These are phyloP conservation scores for Venturia carpophila DNA, from an alignment of 2,329 filamentous ascomycete species.

Conservation along the genomic window DNA sequence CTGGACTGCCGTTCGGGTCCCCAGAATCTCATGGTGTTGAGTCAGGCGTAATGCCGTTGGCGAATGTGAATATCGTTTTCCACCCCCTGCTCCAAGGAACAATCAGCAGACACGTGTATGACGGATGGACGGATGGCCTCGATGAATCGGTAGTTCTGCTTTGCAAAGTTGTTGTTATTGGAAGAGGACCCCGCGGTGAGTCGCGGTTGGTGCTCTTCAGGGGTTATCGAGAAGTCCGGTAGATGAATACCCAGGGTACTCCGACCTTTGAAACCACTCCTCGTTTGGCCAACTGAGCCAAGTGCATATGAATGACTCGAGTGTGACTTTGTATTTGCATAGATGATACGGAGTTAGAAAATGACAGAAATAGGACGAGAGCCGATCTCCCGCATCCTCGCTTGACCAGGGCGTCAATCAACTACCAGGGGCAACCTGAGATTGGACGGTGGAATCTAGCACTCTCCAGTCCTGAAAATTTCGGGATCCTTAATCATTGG, in stretches of 20 bases:
- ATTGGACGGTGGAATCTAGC: too few relatives aligned
- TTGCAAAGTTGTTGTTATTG: background rate
- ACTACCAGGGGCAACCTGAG: too few relatives aligned
- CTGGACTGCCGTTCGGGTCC: background rate
- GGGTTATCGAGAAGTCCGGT: background rate
- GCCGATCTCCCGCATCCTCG: background rate
- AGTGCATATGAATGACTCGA: slow-evolving; percentile 1
- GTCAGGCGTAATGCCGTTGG: background rate
- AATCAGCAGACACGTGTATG: background rate
- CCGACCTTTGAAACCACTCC: background rate
- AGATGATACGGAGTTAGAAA: background rate
- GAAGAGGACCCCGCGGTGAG: background rate
- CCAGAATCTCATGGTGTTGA: background rate
- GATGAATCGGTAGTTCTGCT: background rate
- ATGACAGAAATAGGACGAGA: background rate
- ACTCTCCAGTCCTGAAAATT: too few relatives aligned
- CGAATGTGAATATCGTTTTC: background rate
- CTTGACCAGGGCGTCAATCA: too few relatives aligned
- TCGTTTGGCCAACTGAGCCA: background rate
- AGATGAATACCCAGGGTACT: background rate
- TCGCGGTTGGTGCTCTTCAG: background rate
- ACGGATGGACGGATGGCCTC: background rate
- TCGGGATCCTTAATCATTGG: too few relatives aligned
- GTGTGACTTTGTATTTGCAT: background rate
- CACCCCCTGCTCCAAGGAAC: background rate